A percentile compares a stretch with the other conserved stretches of the same genome.
These are phyloP conservation scores for Primulina tabacum DNA, from an alignment of 257 asterid genomes.

Conservation along the genomic window DNA sequence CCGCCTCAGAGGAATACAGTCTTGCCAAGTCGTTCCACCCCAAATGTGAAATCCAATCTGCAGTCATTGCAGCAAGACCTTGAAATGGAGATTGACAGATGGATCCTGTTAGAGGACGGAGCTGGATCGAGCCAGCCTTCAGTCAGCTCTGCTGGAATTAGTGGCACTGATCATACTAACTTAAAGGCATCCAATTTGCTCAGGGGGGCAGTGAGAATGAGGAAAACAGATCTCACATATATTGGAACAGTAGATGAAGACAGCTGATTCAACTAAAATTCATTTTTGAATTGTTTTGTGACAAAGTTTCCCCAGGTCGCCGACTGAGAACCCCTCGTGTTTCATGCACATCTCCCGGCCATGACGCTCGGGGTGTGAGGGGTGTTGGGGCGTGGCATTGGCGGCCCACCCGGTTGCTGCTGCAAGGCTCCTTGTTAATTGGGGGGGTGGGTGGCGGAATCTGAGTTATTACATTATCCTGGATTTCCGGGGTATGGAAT, in stretches of 20 bases:
- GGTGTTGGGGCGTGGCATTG: slow-evolving; percentile 19
- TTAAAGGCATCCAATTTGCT: slow-evolving; percentile 73
- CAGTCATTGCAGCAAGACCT: slow-evolving; percentile 44
- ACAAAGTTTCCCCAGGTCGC: slow-evolving; percentile 22
- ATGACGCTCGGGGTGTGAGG: slow-evolving; percentile 17
- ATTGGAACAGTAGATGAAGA: slow-evolving; percentile 88
- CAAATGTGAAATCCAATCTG: slow-evolving; percentile 51
- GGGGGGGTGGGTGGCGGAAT: slow-evolving; percentile 30
- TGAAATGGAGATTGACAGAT: slow-evolving; percentile 62
- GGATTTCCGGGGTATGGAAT: slow-evolving; percentile 26
- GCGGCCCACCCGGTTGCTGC: slow-evolving; percentile 39
- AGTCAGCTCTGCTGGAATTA: slow-evolving; percentile 40
- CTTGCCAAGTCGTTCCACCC: slow-evolving; percentile 48
- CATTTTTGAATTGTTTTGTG: slow-evolving; percentile 25
- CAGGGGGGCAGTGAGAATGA: slow-evolving; percentile 77
- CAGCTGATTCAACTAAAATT: slow-evolving; percentile 47
- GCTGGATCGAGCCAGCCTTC: slow-evolving; percentile 67
- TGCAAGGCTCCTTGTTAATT: slow-evolving; percentile 41
- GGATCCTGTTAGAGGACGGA: slow-evolving; percentile 95
- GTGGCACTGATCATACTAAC: slow-evolving; percentile 58
- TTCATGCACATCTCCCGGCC: slow-evolving; percentile 12
- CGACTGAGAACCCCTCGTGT: slow-evolving; percentile 20
- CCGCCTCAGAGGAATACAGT: slow-evolving; percentile 47
- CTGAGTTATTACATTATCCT: slow-evolving; percentile 22
- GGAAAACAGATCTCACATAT: slow-evolving; percentile 81